These are phyloP conservation scores for Suhomyces pyralidae DNA, from an alignment of 805 yeast species.

Conservation along the genomic window DNA sequence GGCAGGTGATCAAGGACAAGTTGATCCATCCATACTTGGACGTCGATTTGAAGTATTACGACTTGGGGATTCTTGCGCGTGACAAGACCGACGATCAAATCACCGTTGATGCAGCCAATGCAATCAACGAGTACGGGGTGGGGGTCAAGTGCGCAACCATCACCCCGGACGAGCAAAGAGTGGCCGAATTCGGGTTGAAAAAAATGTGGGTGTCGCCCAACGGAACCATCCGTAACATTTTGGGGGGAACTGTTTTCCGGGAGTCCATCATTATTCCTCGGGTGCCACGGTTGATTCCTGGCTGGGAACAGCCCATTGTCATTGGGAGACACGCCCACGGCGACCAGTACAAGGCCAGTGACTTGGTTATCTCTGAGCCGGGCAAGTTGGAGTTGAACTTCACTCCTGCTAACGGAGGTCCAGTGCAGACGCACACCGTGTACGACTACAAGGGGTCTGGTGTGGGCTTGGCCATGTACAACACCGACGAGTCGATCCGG, in stretches of 20 bases:
- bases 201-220: conserved; percentile 87
- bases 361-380: conserved; percentile 60
- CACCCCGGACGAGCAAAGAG: conserved; percentile 80
- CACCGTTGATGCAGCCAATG: conserved; percentile 76
- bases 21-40: conserved; percentile 68
- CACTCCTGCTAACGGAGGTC: conserved; percentile 60
- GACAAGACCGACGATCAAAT: conserved; percentile 71
- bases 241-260: conserved; percentile 82
- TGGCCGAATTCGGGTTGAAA: conserved; percentile 66
- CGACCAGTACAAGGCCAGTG: conserved; percentile 82
- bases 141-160: conserved; percentile 85
- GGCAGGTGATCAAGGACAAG: conserved; percentile 70
- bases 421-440: conserved; percentile 47
- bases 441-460: conserved; percentile 65
- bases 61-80: conserved; percentile 64
- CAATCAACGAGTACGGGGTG: conserved; percentile 70
- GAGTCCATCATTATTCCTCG: conserved; percentile 79
- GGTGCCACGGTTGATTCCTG: conserved; percentile 73
- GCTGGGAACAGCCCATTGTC: conserved; percentile 79
- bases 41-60: conserved; percentile 73
- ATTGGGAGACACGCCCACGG: conserved; percentile 87
- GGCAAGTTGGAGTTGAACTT: conserved; percentile 66
- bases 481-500: conserved; percentile 71
- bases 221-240: conserved; percentile 77
- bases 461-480: conserved; percentile 80